Evolutionary conservation across 768 basidiomycete species (phyloP).

Genomic region (Omphalotus guepiniiformis): DNA sequence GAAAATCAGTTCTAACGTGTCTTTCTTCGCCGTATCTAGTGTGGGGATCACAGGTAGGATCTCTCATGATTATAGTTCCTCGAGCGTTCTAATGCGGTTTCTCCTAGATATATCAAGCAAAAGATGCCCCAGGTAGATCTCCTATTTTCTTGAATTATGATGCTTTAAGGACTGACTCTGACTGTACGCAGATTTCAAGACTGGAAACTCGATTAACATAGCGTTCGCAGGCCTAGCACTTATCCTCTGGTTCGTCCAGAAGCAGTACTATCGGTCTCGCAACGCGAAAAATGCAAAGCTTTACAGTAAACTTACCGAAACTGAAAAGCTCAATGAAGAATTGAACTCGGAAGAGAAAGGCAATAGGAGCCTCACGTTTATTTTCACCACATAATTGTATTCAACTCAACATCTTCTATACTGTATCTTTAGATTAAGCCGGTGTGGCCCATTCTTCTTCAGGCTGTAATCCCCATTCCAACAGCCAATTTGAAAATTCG

Average conservation of each 20-base stretch:
- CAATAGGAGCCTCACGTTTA: conserved; percentile 29
- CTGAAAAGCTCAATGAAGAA: conserved; percentile 24
- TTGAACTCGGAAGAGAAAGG: conserved; percentile 23
- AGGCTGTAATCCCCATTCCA: conserved; percentile 41
- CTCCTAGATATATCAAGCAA: conserved; percentile 34
- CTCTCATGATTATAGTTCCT: background rate
- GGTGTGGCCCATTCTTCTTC: conserved; percentile 15
- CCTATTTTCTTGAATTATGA: background rate
- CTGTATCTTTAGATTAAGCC: background rate
- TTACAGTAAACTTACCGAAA: conserved; percentile 19
- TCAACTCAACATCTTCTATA: no score
- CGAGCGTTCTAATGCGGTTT: background rate
- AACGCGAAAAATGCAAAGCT: conserved; percentile 15
- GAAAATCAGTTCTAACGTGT: conserved; percentile 20
- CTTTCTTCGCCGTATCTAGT: conserved; percentile 24
- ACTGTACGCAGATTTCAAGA: conserved; percentile 16
- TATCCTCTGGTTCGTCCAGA: conserved; percentile 16
- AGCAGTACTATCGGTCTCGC: conserved; percentile 11
- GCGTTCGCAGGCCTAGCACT: conserved; percentile 12
- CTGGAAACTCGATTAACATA: conserved; percentile 17
- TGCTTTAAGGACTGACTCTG: background rate
- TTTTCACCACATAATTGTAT: conserved; percentile 22
- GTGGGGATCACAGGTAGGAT: conserved; percentile 25
- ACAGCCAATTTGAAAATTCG: conserved; percentile 41
- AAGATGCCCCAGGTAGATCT: conserved; percentile 32